These are phyloP conservation scores for Dendrothele bispora DNA, from an alignment of 768 basidiomycete genomes.

Conservation along the genomic window DNA sequence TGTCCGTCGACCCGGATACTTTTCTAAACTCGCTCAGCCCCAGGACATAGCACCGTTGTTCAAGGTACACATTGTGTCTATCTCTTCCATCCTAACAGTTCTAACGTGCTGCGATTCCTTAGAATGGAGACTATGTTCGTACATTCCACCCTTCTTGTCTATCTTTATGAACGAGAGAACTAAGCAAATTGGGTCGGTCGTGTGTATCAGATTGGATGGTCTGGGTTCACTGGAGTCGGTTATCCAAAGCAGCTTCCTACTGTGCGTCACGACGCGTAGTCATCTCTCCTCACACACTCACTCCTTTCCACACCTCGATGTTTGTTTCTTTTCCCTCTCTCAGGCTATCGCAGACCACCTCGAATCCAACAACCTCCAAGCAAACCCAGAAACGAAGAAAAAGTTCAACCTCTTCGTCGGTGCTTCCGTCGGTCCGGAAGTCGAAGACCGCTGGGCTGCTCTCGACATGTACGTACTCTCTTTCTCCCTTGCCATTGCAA, in stretches of 20 bases:
- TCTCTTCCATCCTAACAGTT: not conserved
- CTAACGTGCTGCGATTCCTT: not conserved
- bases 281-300: not conserved
- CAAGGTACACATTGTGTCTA: conserved; percentile 26
- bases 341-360: conserved; percentile 48
- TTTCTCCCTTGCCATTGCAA: no score
- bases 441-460: conserved; percentile 47
- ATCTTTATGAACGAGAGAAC: not conserved
- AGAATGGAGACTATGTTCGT: conserved; percentile 49
- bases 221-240: conserved; percentile 51
- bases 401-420: conserved; percentile 51
- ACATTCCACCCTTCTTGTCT: conserved; percentile 3
- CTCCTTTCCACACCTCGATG: not conserved
- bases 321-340: no score
- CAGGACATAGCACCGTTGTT: conserved; percentile 42
- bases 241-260: conserved; percentile 48
- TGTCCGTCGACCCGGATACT: conserved; percentile 37
- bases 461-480: conserved; percentile 40
- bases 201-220: conserved; percentile 45
- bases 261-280: conserved; percentile 22
- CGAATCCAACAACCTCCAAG: conserved; percentile 44
- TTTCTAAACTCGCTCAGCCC: conserved; percentile 35
- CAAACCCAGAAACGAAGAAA: conserved; percentile 39
- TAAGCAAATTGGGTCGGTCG: not conserved
- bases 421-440: conserved; percentile 46